phyloP scores from a whole-genome alignment of 2,329 filamentous ascomycete genomes.

The Diaporthe destruens region DNA sequence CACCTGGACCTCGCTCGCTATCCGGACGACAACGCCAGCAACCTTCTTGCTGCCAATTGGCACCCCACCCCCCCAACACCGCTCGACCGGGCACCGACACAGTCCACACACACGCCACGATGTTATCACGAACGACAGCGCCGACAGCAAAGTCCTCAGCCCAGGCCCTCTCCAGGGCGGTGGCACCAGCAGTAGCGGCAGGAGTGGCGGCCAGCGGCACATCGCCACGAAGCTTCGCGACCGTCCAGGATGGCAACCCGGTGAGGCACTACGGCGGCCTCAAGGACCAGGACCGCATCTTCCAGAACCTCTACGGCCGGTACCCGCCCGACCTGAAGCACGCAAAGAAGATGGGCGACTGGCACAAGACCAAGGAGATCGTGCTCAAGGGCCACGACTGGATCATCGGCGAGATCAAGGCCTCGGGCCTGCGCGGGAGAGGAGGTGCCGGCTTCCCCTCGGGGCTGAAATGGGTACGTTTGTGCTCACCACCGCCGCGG shows the following conservation, averaged over 20 bases:
- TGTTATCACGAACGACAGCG: conserved; percentile 59
- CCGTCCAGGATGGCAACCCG: conserved; percentile 79
- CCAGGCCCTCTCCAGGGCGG: conserved; percentile 55
- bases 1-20: conserved; percentile 36
- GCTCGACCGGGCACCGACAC: conserved; percentile 54
- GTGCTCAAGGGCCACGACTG: conserved; percentile 97
- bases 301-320: conserved; percentile 97
- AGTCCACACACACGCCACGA: conserved; percentile 45
- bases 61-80: conserved; percentile 45
- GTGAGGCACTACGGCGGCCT: conserved; percentile 86
- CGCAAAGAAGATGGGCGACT: conserved; percentile 98
- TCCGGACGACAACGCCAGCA: conserved; percentile 28
- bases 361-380: conserved; percentile 99
- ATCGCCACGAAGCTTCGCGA: conserved; percentile 78
- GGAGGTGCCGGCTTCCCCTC: conserved; percentile 98
- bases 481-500: too few relatives aligned
- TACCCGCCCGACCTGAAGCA: conserved; percentile 92
- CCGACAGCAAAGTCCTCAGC: conserved; percentile 56
- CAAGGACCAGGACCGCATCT: conserved; percentile 97
- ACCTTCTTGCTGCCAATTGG: conserved; percentile 48
- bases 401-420: conserved; percentile 98
- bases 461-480: conserved; percentile 95
- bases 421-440: conserved; percentile 93
- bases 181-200: conserved; percentile 41
- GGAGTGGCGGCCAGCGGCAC: conserved; percentile 47